Conservation (phyloP, 306 rosid genomes). For the Crotalaria pallida region DNA sequence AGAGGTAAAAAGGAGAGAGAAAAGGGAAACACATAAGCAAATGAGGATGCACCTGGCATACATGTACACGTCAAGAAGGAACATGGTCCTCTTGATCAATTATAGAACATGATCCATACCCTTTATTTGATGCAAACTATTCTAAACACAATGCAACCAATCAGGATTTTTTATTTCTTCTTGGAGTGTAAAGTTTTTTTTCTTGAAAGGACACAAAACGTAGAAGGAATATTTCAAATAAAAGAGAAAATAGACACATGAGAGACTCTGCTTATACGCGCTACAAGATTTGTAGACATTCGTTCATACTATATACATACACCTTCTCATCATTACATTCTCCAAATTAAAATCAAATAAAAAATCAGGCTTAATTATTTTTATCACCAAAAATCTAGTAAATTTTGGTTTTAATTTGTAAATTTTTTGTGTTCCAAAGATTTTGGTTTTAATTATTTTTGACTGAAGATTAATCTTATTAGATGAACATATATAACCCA, state of each 20-base stretch:
- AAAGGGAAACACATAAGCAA: background rate
- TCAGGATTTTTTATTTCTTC: constrained; percentile 21
- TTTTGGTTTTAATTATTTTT: no score
- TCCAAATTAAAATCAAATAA: no score
- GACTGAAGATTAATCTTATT: no score
- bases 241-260: background rate
- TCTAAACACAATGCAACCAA: constrained; percentile 17
- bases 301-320: background rate
- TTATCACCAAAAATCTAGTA: no score
- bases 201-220: background rate
- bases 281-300: background rate
- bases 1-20: background rate
- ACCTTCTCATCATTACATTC: no score
- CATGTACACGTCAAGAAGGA: background rate
- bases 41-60: background rate
- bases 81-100: constrained; percentile 27
- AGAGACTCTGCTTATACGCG: background rate
- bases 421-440: no score
- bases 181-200: background rate
- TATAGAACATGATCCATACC: constrained; percentile 31
- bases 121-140: constrained; percentile 10
- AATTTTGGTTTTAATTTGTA: no score
- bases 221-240: constrained; percentile 12
- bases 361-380: no score
- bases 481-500: no score